Base-by-base conservation (phyloP, 2,329 filamentous ascomycete species). In the Lasiodiplodia gonubiensis region DNA sequence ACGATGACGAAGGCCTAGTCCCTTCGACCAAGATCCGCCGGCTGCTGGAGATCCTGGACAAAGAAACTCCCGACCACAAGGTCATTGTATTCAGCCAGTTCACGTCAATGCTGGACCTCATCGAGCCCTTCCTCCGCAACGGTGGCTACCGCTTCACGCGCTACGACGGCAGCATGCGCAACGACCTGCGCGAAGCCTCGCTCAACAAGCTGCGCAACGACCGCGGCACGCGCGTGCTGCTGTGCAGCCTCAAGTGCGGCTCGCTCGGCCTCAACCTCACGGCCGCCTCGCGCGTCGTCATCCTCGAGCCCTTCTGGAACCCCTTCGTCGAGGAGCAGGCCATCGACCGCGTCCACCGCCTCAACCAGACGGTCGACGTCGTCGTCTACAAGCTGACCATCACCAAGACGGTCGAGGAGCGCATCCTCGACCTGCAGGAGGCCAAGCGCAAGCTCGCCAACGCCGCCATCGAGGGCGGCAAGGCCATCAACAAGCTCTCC, bases 31-130 rank as follows among this genome's bases (percentile, higher is more conserved):
- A 99, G 82, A 96, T 99, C 74, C 89, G 91, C 53, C 89, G 95
- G 72, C 86, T 98, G 23, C 86, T 97, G 74, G 85, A 88, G 69
- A 92, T 99, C 63, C 86, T 99, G 10, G 86, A 89, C 70, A 88
- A 88, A 53, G 95, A 99, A 78, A 89, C 89, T 0, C 82, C 85
- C 1, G 85, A 93, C 68, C 92, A 97, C 85, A 99, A 99, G 77
- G 97, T 97, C 76, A 99, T 99, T 74, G 93, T 99, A 70, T 99
- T 99, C 80, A 97, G 93, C 1, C 93, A 98, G 74, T 99, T 99
- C 80, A 99, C 95, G 0, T 95, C 93, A 0, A 99, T 99, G 95
- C 88, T 99, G 54, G 92, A 98, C 81, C 89, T 98, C 33, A 89
- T 99, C 70, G 93, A 98, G 77, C 95, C 95, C 2, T 97, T 98